A percentile compares a stretch with the other conserved stretches of the same genome.
Evolutionary conservation across 257 asterid species (phyloP).

Genomic region (Jaltomata sinuosa): DNA sequence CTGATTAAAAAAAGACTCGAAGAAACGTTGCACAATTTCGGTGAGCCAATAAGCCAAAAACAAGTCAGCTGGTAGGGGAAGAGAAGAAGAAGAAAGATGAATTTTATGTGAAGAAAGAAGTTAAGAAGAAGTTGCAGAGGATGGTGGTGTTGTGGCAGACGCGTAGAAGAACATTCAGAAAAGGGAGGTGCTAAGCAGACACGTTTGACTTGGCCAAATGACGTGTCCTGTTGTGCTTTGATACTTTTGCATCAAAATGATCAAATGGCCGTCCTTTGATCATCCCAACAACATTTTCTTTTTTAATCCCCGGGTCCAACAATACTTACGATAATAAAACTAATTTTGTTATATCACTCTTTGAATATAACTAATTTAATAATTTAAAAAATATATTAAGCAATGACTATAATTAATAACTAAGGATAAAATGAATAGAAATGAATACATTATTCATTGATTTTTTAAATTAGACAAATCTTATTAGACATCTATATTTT

Average conservation of each 20-base stretch:
- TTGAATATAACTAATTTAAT: too few relatives aligned
- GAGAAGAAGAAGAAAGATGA: background rate
- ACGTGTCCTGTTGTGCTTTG: background rate
- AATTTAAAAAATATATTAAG: too few relatives aligned
- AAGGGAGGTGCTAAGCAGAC: background rate
- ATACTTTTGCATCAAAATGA: background rate
- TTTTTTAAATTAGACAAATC: too few relatives aligned
- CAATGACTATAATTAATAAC: too few relatives aligned
- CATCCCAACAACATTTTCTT: background rate
- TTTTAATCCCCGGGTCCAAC: too few relatives aligned
- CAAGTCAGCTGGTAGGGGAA: background rate
- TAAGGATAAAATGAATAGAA: too few relatives aligned
- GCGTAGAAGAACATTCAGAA: background rate
- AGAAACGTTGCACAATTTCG: background rate
- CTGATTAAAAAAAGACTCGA: background rate
- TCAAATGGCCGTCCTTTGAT: background rate
- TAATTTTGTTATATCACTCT: too few relatives aligned
- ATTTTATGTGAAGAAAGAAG: background rate
- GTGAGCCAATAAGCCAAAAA: background rate
- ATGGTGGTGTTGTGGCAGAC: background rate
- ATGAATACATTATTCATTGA: too few relatives aligned
- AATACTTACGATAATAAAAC: too few relatives aligned
- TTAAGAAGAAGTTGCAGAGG: background rate
- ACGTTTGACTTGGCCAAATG: background rate
- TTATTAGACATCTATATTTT: too few relatives aligned